These are phyloP conservation scores for Elongisporangium senticosum DNA, from an alignment of 352 stramenopile species.

Conservation along the genomic window DNA sequence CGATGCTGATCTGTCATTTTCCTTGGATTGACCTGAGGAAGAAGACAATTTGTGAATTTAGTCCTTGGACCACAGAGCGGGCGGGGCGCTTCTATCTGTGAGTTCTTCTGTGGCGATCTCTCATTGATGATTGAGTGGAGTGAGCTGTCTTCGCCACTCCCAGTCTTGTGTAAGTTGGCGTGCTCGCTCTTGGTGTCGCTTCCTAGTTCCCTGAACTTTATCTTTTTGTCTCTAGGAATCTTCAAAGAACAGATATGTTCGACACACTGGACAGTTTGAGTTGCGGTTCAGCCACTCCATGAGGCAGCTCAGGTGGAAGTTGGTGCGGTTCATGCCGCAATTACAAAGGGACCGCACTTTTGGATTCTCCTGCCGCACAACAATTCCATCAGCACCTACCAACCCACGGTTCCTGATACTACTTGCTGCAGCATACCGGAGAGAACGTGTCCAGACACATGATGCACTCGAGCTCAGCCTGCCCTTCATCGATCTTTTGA, in stretches of 20 bases:
- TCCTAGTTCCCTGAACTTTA: background rate
- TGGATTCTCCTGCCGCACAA: constrained; percentile 43
- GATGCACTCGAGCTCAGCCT: constrained; percentile 82
- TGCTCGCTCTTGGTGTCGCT: background rate
- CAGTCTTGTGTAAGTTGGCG: background rate
- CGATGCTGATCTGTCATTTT: background rate
- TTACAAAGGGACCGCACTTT: constrained; percentile 83
- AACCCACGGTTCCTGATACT: background rate
- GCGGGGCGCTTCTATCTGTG: background rate
- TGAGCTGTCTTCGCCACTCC: background rate
- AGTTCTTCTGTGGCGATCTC: background rate
- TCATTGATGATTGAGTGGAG: background rate
- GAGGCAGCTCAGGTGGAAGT: constrained; percentile 87
- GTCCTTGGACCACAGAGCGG: too few species aligned
- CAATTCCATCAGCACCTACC: constrained; percentile 1
- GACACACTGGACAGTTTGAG: constrained; percentile 80
- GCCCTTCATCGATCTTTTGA: constrained; percentile 41
- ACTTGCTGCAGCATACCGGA: constrained; percentile 11
- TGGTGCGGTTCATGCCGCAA: constrained; percentile 87
- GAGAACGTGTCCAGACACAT: constrained; percentile 82
- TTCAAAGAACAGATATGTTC: constrained; percentile 85
- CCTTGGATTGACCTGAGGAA: background rate
- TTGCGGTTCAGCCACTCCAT: constrained; percentile 85
- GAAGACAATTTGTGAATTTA: too few species aligned
- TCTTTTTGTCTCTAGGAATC: constrained; percentile 32